phyloP scores from a whole-genome alignment of 257 asterid genomes.

The Solanum habrochaites region DNA sequence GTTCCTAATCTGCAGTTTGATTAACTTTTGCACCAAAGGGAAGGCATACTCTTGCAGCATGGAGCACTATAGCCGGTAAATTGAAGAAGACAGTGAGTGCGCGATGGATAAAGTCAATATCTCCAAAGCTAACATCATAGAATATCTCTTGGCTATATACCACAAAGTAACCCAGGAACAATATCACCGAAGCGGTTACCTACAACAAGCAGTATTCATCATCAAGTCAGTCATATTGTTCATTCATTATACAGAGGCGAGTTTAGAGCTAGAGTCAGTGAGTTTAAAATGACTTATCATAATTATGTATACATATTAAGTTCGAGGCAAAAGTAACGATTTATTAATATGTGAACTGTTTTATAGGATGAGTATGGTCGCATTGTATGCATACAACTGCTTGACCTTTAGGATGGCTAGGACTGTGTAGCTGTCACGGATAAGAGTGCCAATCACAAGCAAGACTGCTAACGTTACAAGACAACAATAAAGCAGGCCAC shows the following conservation, averaged over 20 bases:
- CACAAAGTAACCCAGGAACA: neutral
- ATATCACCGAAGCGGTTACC: neutral
- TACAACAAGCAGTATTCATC: neutral
- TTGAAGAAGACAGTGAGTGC: neutral
- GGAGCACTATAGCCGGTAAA: neutral
- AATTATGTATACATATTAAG: neutral
- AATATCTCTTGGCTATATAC: neutral
- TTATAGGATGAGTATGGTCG: neutral
- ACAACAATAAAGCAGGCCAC: neutral
- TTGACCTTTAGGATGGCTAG: neutral
- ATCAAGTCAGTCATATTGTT: neutral
- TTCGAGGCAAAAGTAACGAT: neutral
- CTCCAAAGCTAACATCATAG: neutral
- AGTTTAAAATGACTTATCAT: neutral
- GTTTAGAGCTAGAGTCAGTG: neutral
- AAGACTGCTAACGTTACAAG: neutral
- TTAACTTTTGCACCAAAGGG: neutral
- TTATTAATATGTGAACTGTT: neutral
- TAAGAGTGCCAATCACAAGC: neutral
- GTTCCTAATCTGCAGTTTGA: neutral
- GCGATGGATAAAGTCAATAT: neutral
- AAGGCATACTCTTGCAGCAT: neutral
- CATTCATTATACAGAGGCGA: neutral
- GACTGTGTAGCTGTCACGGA: neutral
- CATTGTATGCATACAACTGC: neutral